Base-by-base conservation (phyloP, 371 early-diverging fungal genomes). In the Mortierella sp. region DNA sequence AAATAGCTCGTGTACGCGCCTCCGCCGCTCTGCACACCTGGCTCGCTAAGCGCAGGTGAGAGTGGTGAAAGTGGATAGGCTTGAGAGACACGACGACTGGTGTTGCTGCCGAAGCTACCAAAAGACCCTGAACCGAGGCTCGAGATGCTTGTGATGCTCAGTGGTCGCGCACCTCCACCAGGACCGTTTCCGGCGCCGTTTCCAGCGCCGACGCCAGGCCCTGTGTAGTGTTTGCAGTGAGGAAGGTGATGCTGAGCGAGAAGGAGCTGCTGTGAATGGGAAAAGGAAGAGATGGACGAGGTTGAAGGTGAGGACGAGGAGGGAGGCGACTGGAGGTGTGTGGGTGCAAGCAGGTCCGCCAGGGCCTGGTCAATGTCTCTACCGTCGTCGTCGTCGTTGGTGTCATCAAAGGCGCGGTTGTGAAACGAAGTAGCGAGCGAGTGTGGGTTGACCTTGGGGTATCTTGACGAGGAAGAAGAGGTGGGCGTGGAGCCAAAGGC, bases 31-130 rank as follows among this genome's bases (percentile, higher is more conserved):
- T 26, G 37, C 37, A 37, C 25, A 4, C 55, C 52, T 19, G 62
- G 73, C 15, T 72, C 79, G 48, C 73, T 72, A 45, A 69, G 53
- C 3, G 72, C 15, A 0, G 72, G 70, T 0, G 79, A 69, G n/a
- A 72, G 66, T 7, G 72, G 72, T 1, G 77, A 77, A 29, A 72
- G 50, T 50, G n/a, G 55, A 16, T 65, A 71, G 30, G 79, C 69
- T 25, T 79, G 79, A 2, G 69, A 68, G 63, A 79, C 79, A 7
- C 79, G 61, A 19, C 79, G 72, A 30, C 69, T 77, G 48, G 62
- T 48, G 23, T 23, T 60, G 66, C 68, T 65, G 44, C 65, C 65
- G 28, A 57, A 72, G 65, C 72, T 65, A 7, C 72, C 59, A 25
- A 55, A 65, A n/a, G 72, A 72, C 18, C 73, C 70, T 0, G 77